Evolutionary conservation across 768 basidiomycete genomes (phyloP), one percentile per base, ranked within the genome.

Genomic region (Mycena polygramma): DNA sequence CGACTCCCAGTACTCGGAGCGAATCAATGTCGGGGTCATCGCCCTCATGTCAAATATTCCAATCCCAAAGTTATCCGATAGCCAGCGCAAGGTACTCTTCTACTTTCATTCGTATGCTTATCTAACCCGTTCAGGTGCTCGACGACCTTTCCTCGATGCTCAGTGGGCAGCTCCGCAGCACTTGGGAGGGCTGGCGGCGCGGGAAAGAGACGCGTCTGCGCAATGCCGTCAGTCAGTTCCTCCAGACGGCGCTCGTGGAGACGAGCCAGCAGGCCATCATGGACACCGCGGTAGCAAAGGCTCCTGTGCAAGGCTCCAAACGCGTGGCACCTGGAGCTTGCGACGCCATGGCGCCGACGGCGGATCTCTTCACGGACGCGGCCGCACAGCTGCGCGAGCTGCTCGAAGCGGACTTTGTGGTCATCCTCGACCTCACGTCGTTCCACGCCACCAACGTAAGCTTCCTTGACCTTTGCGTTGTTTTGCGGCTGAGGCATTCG

Each of bases 371-470:
- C n/a, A 36, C 67, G 4, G 52, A 51, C 43, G 71, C 71, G 10
- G 67, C 71, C 4, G 20, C 61, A 19, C 67, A 69, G 24, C 24
- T 72, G 14, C 52, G 53, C 17, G 30, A 69, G 53, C 22, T 72
- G n/a, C 46, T 72, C 2, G 71, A 72, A 19, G 67, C 55, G 11
- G 71, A 72, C 36, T 63, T 72, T 30, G 68, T 57, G 1, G 52
- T 67, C 43, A 59, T 72, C 48, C 37, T 72, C 19, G 61, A 72
- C 36, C 45, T 72, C 11, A 26, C 30, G 11, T 41, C 65, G 8
- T 68, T 68, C 30, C 54, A 53, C 37, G 54, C 60, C 4, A 62
- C 60, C 11, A 48, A 35, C 4, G 67, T 53, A 45, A 6, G 39
- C 24, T 22, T 26, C 35, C 48, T 24, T 30, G 30, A 30, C 24